Percentiles rank a stretch among this genome's conserved stretches.
Evolutionary conservation across 495 filamentous ascomycete species (phyloP).

Genomic region (Podospora tetraspora): DNA sequence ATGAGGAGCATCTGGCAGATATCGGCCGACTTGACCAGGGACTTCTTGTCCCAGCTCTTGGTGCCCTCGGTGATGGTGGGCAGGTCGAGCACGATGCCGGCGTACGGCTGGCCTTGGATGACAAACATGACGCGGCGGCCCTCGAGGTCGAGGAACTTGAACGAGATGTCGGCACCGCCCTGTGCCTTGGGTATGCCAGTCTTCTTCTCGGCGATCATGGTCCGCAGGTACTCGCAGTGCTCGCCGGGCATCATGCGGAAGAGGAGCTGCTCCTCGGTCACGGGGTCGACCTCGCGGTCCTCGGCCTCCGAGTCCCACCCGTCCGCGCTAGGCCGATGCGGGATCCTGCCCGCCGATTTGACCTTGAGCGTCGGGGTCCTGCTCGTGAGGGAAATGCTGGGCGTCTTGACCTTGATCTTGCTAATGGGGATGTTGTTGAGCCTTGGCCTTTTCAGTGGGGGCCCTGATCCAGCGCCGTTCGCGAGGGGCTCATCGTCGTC

Average conservation of each 20-base stretch:
- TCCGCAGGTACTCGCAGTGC: slow-evolving; percentile 74
- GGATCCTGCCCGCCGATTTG: slow-evolving; percentile 46
- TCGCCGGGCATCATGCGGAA: slow-evolving; percentile 80
- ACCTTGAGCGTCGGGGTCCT: slow-evolving; percentile 36
- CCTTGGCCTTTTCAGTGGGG: slow-evolving; percentile 38
- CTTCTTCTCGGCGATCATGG: slow-evolving; percentile 63
- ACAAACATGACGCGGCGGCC: slow-evolving; percentile 67
- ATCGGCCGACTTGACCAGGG: slow-evolving; percentile 90
- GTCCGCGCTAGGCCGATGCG: slow-evolving; percentile 65
- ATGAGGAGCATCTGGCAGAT: slow-evolving; percentile 93
- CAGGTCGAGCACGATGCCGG: slow-evolving; percentile 77
- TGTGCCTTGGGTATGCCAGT: slow-evolving; percentile 59
- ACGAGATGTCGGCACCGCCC: slow-evolving; percentile 62
- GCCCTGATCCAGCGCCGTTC: slow-evolving; percentile 22
- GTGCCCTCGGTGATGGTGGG: slow-evolving; percentile 90
- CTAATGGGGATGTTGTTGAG: not conserved
- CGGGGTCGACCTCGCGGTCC: slow-evolving; percentile 79
- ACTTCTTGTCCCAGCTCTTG: slow-evolving; percentile 91
- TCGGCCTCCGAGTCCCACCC: slow-evolving; percentile 97
- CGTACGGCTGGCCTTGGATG: slow-evolving; percentile 66
- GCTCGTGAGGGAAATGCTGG: slow-evolving; percentile 20
- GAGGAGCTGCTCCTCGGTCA: slow-evolving; percentile 82
- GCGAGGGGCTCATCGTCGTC: slow-evolving; percentile 40
- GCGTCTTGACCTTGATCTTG: slow-evolving; percentile 29
- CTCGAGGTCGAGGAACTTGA: slow-evolving; percentile 74